These are phyloP conservation scores for Pythium phragmiticola DNA, from an alignment of 352 stramenopile species.

Conservation along the genomic window DNA sequence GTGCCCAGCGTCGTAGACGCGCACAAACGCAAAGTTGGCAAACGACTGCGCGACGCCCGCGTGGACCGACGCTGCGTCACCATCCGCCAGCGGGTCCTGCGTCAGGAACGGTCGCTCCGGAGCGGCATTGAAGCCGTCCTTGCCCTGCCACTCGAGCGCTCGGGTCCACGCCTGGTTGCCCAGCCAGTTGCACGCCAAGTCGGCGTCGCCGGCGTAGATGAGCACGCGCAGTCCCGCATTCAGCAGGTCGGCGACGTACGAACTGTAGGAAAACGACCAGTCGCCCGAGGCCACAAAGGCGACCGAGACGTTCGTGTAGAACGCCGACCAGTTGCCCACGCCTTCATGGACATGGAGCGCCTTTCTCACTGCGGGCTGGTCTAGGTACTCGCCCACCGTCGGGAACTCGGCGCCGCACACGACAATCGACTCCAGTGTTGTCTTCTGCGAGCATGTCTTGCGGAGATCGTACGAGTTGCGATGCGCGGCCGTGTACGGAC, in stretches of 20 bases:
- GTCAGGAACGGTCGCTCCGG: conserved; percentile 21
- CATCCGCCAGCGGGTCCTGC: conserved; percentile 13
- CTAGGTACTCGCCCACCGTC: conserved; percentile 34
- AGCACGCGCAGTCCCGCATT: conserved; percentile 27
- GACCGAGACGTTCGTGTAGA: conserved; percentile 84
- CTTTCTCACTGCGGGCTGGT: conserved; percentile 34
- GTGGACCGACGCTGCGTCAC: neutral
- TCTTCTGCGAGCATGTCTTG: conserved; percentile 24
- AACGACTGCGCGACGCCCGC: conserved; percentile 23
- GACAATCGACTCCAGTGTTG: conserved; percentile 2
- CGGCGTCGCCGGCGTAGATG: conserved; percentile 66
- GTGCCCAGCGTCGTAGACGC: conserved; percentile 84
- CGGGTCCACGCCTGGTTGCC: conserved; percentile 91
- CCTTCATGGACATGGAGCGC: conserved; percentile 68
- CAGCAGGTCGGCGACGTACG: conserved; percentile 74
- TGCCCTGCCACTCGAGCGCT: conserved; percentile 82
- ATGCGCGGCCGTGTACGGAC: conserved; percentile 26
- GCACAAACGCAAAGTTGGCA: conserved; percentile 76
- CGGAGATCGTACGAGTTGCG: conserved; percentile 65
- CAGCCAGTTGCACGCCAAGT: conserved; percentile 95
- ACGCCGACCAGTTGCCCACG: conserved; percentile 40
- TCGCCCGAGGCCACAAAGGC: conserved; percentile 68
- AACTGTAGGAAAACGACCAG: conserved; percentile 86
- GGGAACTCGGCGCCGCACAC: conserved; percentile 38
- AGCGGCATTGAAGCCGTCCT: conserved; percentile 64